Evolutionary conservation across 805 yeast genomes (phyloP), one percentile per base, ranked within the genome.

Genomic region (Lachancea lanzarotensis): DNA sequence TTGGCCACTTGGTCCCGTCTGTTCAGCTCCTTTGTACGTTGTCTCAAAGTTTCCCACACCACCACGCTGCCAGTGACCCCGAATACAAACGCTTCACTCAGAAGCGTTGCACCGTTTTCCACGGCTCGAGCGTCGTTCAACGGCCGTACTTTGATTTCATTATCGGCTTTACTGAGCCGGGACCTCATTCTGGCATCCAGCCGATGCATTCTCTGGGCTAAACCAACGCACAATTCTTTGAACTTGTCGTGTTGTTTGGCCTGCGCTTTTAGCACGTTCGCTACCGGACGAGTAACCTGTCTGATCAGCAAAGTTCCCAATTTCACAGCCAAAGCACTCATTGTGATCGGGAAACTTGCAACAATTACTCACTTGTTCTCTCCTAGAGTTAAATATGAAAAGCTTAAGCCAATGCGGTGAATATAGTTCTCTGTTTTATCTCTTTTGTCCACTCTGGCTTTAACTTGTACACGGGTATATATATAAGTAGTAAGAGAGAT

Each of bases 91-190:
- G 80, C 60, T 60, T 87, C 95, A 37, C 91, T 82, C 11, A 87
- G 65, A 58, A 86, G 78, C 45, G 74, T 82, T 36, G 95, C 93
- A 1, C 95, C 95, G 47, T 73, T 78, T 47, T 87, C 93, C 35
- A 88, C 75, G 31, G 96, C 95, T 56, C 79, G 81, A 11, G 79
- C 77, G 52, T 86, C 95, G 59, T 85, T 86, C 59, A 87, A 72
- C 0, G 95, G 95, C 39, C 95, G 73, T 8, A 86, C 75, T 19
- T 48, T 46, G 53, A 74, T 76, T 39, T 75, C 57, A 12, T 53
- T 56, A n/a, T 55, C 51, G 17, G 57, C 52, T 1, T 64, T 61
- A 30, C 60, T 38, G 35, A 85, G 69, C 32, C 75, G 70, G 74
- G 77, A 72, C 42, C 90, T 73, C 46, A 87, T 65, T 27, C 65